These are phyloP conservation scores for Chytridium lagenaria DNA, from an alignment of 371 early-diverging fungal genomes.

Conservation along the genomic window DNA sequence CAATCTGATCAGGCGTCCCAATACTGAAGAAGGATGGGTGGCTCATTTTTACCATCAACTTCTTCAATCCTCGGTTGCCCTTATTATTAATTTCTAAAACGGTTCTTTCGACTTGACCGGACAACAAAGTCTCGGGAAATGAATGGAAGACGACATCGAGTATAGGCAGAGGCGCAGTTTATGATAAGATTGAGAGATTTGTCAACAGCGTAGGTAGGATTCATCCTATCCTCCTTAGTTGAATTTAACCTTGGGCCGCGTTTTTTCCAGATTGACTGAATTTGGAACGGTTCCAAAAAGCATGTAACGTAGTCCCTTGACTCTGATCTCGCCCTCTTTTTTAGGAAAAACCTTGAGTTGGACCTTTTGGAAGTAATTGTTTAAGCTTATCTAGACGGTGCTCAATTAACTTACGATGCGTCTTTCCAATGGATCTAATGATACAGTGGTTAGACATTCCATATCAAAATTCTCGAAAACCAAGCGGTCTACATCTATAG, in stretches of 20 bases:
- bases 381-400: too few relatives aligned
- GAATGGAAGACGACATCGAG: slow-evolving; percentile 75
- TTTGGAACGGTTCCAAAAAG: slow-evolving; percentile 78
- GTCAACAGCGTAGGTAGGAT: slow-evolving; percentile 71
- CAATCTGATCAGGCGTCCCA: slow-evolving; percentile 47
- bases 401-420: slow-evolving; percentile 55
- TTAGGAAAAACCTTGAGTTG: slow-evolving; percentile 75
- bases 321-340: slow-evolving; percentile 72
- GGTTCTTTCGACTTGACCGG: slow-evolving; percentile 81
- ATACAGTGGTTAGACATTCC: slow-evolving; percentile 56
- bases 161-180: slow-evolving; percentile 82
- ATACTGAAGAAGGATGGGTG: slow-evolving; percentile 88
- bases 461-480: slow-evolving; percentile 56
- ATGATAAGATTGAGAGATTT: slow-evolving; percentile 75
- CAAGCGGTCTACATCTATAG: slow-evolving; percentile 20
- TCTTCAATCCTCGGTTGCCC: slow-evolving; percentile 75
- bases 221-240: slow-evolving; percentile 60
- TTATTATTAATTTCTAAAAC: slow-evolving; percentile 82
- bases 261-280: slow-evolving; percentile 69
- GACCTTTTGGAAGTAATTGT: slow-evolving; percentile 62
- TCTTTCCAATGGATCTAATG: slow-evolving; percentile 62
- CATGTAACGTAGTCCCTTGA: slow-evolving; percentile 79
- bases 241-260: slow-evolving; percentile 78
- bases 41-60: slow-evolving; percentile 75
- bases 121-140: slow-evolving; percentile 78